Percentiles rank a stretch among this genome's conserved stretches.
phyloP scores from a whole-genome alignment of 75 land plant genomes.

The Cunninghamia lanceolata region DNA sequence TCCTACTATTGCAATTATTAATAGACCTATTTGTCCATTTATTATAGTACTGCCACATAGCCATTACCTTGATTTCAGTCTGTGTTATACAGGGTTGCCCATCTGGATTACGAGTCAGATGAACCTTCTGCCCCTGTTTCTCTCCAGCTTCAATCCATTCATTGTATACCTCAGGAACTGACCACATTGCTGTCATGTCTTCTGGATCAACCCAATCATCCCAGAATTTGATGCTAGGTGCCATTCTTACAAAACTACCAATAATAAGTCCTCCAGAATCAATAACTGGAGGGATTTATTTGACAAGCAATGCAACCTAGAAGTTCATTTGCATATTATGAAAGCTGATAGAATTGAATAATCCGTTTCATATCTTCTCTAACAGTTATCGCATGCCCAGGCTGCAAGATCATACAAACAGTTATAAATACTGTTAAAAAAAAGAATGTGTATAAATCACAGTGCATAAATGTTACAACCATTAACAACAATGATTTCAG shows the following conservation, averaged over 20 bases:
- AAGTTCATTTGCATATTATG: background rate
- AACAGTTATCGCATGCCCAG: background rate
- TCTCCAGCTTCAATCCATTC: conserved; percentile 95
- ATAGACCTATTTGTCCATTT: background rate
- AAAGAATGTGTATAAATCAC: background rate
- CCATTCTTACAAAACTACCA: background rate
- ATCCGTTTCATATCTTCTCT: background rate
- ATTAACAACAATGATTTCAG: background rate
- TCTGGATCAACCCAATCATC: conserved; percentile 80
- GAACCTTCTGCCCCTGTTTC: conserved; percentile 70
- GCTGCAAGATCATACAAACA: background rate
- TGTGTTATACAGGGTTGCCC: conserved; percentile 88
- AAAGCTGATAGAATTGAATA: background rate
- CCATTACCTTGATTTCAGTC: conserved; percentile 63
- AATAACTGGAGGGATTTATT: background rate
- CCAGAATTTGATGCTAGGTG: conserved; percentile 72
- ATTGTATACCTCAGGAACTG: conserved; percentile 52
- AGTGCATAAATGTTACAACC: background rate
- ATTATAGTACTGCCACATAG: background rate
- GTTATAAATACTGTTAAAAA: background rate
- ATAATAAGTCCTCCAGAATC: background rate
- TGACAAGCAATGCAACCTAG: background rate
- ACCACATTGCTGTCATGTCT: conserved; percentile 92
- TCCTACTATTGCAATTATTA: background rate
- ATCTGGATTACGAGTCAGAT: conserved; percentile 80